A percentile compares a stretch with the other conserved stretches of the same genome.
Conservation (phyloP, 305 asterid species). For the Rubia balearica region DNA sequence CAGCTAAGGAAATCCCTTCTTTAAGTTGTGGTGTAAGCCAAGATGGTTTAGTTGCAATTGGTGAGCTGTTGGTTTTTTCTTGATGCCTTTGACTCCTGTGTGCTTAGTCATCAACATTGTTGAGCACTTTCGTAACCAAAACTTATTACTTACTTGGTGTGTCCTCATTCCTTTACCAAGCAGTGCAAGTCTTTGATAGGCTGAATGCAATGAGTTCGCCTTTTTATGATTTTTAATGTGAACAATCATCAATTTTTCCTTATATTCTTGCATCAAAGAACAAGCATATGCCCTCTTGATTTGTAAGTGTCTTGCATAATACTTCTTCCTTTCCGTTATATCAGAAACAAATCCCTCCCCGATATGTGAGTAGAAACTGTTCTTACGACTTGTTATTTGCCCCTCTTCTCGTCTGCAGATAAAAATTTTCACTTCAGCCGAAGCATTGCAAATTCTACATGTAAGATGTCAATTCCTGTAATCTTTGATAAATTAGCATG, state of each 20-base stretch:
- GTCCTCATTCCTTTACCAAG: not conserved
- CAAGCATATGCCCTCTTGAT: not conserved
- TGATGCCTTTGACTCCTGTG: not conserved
- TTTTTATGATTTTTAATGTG: not conserved
- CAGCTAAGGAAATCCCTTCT: not conserved
- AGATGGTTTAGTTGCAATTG: not conserved
- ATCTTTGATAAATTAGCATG: constrained; percentile 3
- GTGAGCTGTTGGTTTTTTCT: not conserved
- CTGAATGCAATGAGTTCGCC: not conserved
- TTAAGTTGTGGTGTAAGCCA: not conserved
- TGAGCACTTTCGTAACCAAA: not conserved
- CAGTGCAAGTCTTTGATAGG: not conserved
- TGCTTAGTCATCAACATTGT: too few species aligned
- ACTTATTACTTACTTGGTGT: not conserved
- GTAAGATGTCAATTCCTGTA: constrained; percentile 41
- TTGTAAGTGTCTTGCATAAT: not conserved
- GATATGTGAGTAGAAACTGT: constrained; percentile 5
- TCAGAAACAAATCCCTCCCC: not conserved
- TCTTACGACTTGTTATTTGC: constrained; percentile 22
- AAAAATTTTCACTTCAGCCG: constrained; percentile 43
- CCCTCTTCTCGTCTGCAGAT: constrained; percentile 32
- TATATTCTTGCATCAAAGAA: not conserved
- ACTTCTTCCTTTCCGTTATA: not conserved
- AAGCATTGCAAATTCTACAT: constrained; percentile 53
- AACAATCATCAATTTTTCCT: not conserved